Evolutionary conservation across 371 early-diverging fungal genomes (phyloP), one percentile per base, ranked within the genome.

Genomic region (Quaeritorhiza haematococci): DNA sequence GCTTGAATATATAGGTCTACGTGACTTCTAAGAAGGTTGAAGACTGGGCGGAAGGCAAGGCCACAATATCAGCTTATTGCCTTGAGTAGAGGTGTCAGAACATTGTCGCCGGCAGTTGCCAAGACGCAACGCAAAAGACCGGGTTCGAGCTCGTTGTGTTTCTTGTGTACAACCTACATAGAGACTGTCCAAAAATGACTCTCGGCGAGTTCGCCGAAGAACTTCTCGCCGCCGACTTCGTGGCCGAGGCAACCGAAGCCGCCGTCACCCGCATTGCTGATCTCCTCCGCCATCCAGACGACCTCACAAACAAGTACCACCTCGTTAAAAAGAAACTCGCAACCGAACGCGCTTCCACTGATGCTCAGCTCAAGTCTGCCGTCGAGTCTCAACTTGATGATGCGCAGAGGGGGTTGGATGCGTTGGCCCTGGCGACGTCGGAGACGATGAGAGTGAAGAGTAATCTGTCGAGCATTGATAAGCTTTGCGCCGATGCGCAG

Each of bases 301-400:
- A 96, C 71, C 79, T 96, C 19, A 85, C 84, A 33, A 85, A 83
- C 67, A 92, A 91, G 69, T 83, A 94, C 7, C 82, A 78, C 24
- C 78, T 83, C 3, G 61, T 93, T 23, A 84, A 87, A 42, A 83
- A 87, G 46, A 90, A 90, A 64, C 75, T 93, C 34, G 83, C 85
- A 1, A 84, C 87, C 55, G 98, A 97, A 74, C 92, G 93, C 68
- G 90, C 92, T 2, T 82, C 88, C 13, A 85, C 94, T 26, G 96
- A 97, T 68, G 94, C 95, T 23, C 96, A 96, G 65, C 82, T 97
- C 33, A 93, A 91, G 63, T 87, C 92, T 3, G 92, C 89, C 19
- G 92, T 92, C 43, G 94, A 95, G 71, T 73, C 84, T 34, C 94
- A 93, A 68, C 84, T 96, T 43, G 94, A 93, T 71, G 91, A 91